Evolutionary conservation across 108 stramenopile species (phyloP), one percentile per base, ranked within the genome.

Genomic region (Bacterosira constricta): DNA sequence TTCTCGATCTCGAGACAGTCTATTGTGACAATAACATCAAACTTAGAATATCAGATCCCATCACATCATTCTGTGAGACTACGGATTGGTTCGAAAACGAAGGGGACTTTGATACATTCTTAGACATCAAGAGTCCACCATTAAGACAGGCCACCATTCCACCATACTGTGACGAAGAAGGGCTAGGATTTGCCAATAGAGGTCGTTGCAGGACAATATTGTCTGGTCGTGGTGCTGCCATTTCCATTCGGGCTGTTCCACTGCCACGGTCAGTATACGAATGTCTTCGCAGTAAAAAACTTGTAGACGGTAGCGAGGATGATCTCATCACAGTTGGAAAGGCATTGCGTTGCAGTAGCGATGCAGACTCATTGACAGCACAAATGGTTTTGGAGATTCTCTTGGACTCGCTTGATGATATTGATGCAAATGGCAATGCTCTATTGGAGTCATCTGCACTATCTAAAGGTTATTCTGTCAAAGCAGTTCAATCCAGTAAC

Each of bases 131-230:
- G 11, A 47, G 51, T 57, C 63, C 81, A 34, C 87, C 85, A 11
- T 47, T 90, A 35, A 80, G 93, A 46, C 93, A 94, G 60, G 68
- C 80, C 17, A 85, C 65, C 9, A 92, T 94, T 34, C 93, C 93
- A 32, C 93, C 93, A 1, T 94, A 94, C 68, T 90, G 89, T 62
- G 88, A 94, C 63, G 93, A 94, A 73, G 88, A 92, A 70, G 93
- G 90, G 3, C 41, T 92, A 12, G 78, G 68, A 6, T 46, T 63
- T 69, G 88, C 90, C n/a, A 56, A 64, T 7, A 81, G 63, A 63
- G 93, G 93, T 32, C 72, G 90, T n/a, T 70, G 80, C n/a, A 81
- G 93, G 17, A 63, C 83, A 8, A 68, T 92, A 26, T 41, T 94
- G 26, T 86, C 89, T 2, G 93, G 93, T 37, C 65, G 89, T 15